phyloP scores from a whole-genome alignment of 768 basidiomycete species.

The Galerina sulciceps region DNA sequence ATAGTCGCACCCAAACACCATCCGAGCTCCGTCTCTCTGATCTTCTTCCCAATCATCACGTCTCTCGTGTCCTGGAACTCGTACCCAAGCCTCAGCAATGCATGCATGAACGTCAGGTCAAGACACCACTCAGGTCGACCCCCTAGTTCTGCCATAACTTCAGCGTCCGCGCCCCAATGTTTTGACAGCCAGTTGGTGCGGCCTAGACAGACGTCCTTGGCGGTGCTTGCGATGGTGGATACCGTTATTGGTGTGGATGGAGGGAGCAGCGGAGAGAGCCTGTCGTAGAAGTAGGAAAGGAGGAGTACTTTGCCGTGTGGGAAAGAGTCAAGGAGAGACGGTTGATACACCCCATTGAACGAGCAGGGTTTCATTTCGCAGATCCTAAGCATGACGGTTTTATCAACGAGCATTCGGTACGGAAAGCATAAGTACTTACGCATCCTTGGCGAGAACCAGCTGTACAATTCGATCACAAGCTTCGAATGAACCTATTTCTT shows the following conservation, averaged over 20 bases:
- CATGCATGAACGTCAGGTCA: constrained; percentile 95
- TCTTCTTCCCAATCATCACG: constrained; percentile 83
- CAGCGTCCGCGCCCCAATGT: constrained; percentile 40
- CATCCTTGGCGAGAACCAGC: constrained; percentile 93
- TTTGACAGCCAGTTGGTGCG: constrained; percentile 57
- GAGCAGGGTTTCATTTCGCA: constrained; percentile 95
- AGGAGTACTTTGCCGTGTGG: constrained; percentile 82
- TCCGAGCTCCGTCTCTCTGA: constrained; percentile 88
- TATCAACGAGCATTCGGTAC: background rate
- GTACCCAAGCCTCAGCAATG: constrained; percentile 85
- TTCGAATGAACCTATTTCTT: constrained; percentile 80
- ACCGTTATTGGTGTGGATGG: constrained; percentile 42
- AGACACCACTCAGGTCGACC: constrained; percentile 94
- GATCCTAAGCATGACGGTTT: constrained; percentile 46
- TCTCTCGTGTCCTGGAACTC: constrained; percentile 76
- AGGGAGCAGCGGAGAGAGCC: constrained; percentile 76
- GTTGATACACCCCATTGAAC: constrained; percentile 98
- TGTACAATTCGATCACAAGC: constrained; percentile 85
- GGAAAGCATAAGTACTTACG: constrained; percentile 52
- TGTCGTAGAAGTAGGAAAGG: constrained; percentile 99
- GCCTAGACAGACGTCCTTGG: constrained; percentile 76
- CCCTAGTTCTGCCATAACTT: constrained; percentile 63
- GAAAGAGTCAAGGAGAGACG: constrained; percentile 88
- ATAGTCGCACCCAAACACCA: constrained; percentile 91
- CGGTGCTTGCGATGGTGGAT: constrained; percentile 64